A percentile compares a stretch with the other conserved stretches of the same genome.
These are phyloP conservation scores for Pythium coloratum DNA, from an alignment of 352 stramenopile genomes.

Conservation along the genomic window DNA sequence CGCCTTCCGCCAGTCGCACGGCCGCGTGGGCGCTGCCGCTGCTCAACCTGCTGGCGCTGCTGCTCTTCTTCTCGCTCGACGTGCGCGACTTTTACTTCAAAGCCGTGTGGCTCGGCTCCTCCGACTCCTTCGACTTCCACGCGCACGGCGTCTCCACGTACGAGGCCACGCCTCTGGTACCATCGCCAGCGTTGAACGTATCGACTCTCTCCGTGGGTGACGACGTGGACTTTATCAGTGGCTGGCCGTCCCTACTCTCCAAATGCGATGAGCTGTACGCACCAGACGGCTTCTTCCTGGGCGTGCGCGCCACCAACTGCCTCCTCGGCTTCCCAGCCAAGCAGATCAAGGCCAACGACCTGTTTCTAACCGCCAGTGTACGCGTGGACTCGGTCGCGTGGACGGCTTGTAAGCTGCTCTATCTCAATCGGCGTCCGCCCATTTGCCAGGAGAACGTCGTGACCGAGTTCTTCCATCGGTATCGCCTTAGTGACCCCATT, in stretches of 20 bases:
- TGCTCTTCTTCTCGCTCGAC: constrained; percentile 38
- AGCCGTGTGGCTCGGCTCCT: constrained; percentile 31
- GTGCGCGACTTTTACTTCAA: constrained; percentile 39
- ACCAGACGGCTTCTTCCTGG: constrained; percentile 19
- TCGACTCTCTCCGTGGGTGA: constrained; percentile 21
- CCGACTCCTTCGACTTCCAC: constrained; percentile 27
- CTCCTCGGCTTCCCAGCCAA: constrained; percentile 21
- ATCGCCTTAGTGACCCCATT: constrained; percentile 34
- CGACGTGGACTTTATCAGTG: constrained; percentile 22
- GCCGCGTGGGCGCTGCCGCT: constrained; percentile 20
- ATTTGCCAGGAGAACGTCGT: constrained; percentile 64
- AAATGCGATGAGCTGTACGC: constrained; percentile 32
- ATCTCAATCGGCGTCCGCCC: constrained; percentile 43
- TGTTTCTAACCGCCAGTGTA: constrained; percentile 41
- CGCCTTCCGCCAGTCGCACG: neutral
- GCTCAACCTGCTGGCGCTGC: constrained; percentile 26
- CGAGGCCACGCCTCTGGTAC: constrained; percentile 17
- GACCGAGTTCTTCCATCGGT: constrained; percentile 45
- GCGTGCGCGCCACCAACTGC: constrained; percentile 28
- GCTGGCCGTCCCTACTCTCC: constrained; percentile 36
- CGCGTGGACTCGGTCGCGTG: constrained; percentile 58
- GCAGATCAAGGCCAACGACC: constrained; percentile 23
- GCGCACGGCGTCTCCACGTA: constrained; percentile 17
- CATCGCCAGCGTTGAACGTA: constrained; percentile 14
- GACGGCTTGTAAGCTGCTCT: constrained; percentile 56